These are phyloP conservation scores for Aspergillus caelatus DNA, from an alignment of 2,329 filamentous ascomycete genomes.

Conservation along the genomic window DNA sequence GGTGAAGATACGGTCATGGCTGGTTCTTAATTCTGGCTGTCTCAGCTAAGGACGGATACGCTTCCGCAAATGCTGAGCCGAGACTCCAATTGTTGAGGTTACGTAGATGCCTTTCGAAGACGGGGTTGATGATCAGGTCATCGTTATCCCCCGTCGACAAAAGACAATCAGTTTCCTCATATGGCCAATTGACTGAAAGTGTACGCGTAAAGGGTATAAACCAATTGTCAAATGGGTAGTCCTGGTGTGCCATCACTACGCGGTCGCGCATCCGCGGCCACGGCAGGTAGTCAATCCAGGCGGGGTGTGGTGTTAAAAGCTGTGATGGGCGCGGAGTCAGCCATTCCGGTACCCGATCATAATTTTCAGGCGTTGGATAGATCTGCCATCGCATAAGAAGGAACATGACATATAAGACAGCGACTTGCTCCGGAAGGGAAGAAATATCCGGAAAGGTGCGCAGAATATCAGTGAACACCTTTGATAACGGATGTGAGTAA, in stretches of 20 bases:
- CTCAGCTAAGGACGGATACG: constrained; percentile 62
- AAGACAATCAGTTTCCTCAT: constrained; percentile 72
- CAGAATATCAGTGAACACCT: constrained; percentile 83
- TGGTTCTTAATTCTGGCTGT: constrained; percentile 39
- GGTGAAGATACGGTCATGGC: background rate
- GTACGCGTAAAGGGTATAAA: constrained; percentile 80
- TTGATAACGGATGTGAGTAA: constrained; percentile 75
- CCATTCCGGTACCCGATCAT: constrained; percentile 75
- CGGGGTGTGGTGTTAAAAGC: constrained; percentile 68
- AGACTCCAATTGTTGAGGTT: constrained; percentile 80
- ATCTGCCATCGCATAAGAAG: constrained; percentile 85
- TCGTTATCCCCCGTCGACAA: constrained; percentile 56
- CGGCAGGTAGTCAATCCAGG: constrained; percentile 81
- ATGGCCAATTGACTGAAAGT: constrained; percentile 80
- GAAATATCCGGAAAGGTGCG: constrained; percentile 79
- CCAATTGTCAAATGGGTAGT: constrained; percentile 75
- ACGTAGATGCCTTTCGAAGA: constrained; percentile 78
- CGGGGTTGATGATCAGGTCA: constrained; percentile 79
- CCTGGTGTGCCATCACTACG: constrained; percentile 57
- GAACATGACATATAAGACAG: constrained; percentile 84
- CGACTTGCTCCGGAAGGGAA: constrained; percentile 78
- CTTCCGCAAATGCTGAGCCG: constrained; percentile 67
- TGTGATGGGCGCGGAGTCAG: constrained; percentile 68
- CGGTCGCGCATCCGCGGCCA: constrained; percentile 77
- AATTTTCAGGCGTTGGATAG: constrained; percentile 76